Base-by-base conservation (phyloP, 805 yeast genomes). In the Zygoascus tannicola region DNA sequence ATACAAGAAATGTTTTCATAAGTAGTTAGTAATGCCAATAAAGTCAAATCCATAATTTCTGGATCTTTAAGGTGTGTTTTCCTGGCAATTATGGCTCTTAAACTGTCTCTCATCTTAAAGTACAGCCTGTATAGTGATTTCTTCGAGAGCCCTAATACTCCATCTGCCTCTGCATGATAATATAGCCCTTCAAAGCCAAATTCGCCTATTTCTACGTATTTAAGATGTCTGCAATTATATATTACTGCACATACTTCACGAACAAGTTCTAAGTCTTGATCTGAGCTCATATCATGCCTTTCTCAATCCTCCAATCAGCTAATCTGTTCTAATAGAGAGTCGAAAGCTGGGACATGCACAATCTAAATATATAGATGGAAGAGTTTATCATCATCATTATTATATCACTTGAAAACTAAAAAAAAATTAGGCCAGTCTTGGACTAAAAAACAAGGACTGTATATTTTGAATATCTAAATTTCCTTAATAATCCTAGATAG, bases 1-100 rank as follows among this genome's bases (percentile, higher is more conserved):
- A 54, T 48, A 1, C 58, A 64, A 1, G 49, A 46, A 20, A 56
- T 35, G 42, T 61, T 54, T 46, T 63, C 67, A 8, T 56, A 50
- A 2, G 63, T 54, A 2, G 58, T 63, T 15, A 63, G 30, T 5
- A 63, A 40, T 3, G 56, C 50, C 19, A 62, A 32, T 26, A 53
- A 42, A 12, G 56, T 47, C 22, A 49, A 26, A 26, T 43, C 32
- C 32, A 32, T n/a, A 12, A 18, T 32, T 15, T 2, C 7, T 20
- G 10, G 26, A 12, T 22, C 22, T 22, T 22, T 16, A 2, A 32
- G 16, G 18, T 21, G 15, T 23, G 14, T 12, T 32, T 18, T 10
- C 3, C 41, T 12, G 36, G 22, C 7, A n/a, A 19, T 18, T 20
- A 37, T 38, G n/a, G 28, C 33, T 32, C 37, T 33, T 20, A 41